Evolutionary conservation across 1,139 yeast species (phyloP).

Genomic region (Debaryomycetaceae sp.): DNA sequence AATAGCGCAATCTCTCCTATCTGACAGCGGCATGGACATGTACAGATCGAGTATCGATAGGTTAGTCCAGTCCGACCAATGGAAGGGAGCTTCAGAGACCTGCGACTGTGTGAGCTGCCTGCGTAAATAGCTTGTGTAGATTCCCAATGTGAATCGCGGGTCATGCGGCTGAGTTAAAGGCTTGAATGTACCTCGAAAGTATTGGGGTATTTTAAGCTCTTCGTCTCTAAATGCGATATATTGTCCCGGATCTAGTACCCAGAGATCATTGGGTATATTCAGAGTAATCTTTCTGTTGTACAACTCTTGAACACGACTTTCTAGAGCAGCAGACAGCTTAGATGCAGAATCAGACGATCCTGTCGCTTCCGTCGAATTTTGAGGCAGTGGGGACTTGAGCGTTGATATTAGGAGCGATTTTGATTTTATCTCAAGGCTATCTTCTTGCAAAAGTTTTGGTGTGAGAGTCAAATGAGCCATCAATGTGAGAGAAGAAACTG

Average conservation of each 20-base stretch:
- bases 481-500: too few species aligned
- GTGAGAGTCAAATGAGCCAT: too few species aligned
- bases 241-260: too few species aligned
- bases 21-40: background rate
- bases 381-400: too few species aligned
- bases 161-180: constrained; percentile 16
- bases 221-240: too few species aligned
- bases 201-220: background rate
- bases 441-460: too few species aligned
- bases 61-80: constrained; percentile 29
- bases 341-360: too few species aligned
- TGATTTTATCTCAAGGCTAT: too few species aligned
- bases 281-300: background rate
- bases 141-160: constrained; percentile 23
- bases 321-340: too few species aligned
- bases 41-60: constrained; percentile 3
- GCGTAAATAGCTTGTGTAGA: constrained; percentile 13
- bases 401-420: too few species aligned
- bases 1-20: background rate
- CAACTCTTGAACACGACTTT: background rate
- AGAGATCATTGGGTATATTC: too few species aligned
- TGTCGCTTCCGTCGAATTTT: too few species aligned
- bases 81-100: constrained; percentile 6
- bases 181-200: background rate
- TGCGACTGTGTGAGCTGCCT: constrained; percentile 1